phyloP scores from a whole-genome alignment of 768 basidiomycete genomes.

The Psilocybe sp. region DNA sequence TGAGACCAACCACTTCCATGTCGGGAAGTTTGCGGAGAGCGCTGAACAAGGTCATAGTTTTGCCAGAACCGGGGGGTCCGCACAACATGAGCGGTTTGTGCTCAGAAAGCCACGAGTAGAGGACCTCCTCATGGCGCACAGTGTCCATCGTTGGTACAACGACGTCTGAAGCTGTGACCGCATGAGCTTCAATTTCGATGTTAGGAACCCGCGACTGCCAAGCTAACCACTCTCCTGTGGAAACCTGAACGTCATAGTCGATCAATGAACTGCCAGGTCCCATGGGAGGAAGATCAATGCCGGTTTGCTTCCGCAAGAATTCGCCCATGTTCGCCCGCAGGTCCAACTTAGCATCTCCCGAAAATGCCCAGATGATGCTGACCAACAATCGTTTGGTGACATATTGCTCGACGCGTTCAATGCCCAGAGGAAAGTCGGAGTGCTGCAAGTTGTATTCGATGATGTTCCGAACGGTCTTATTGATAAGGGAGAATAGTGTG shows the following conservation, averaged over 20 bases:
- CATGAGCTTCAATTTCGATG: conserved; percentile 96
- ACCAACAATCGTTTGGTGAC: conserved; percentile 86
- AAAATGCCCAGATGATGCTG: conserved; percentile 96
- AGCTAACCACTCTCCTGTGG: conserved; percentile 81
- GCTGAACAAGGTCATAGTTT: conserved; percentile 99
- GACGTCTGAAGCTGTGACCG: conserved; percentile 92
- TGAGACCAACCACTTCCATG: conserved; percentile 98
- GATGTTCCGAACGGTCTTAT: conserved; percentile 92
- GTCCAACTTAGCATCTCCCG: conserved; percentile 92
- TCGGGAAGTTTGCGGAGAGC: conserved; percentile 96
- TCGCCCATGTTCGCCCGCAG: conserved; percentile 87
- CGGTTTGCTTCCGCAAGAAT: conserved; percentile 79
- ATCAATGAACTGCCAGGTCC: conserved; percentile 79
- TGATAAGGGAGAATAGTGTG: conserved; percentile 94
- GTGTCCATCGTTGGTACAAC: conserved; percentile 99
- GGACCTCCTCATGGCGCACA: conserved; percentile 95
- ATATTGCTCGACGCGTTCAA: conserved; percentile 87
- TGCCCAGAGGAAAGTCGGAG: conserved; percentile 86
- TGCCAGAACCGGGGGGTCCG: conserved; percentile 99
- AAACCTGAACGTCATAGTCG: conserved; percentile 91
- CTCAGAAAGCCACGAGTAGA: conserved; percentile 98
- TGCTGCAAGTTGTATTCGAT: conserved; percentile 95
- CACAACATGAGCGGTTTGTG: conserved; percentile 98
- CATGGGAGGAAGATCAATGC: conserved; percentile 84
- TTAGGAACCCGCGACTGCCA: conserved; percentile 93